phyloP scores from a whole-genome alignment of 129 eudicot genomes.

The Erigeron canadensis region DNA sequence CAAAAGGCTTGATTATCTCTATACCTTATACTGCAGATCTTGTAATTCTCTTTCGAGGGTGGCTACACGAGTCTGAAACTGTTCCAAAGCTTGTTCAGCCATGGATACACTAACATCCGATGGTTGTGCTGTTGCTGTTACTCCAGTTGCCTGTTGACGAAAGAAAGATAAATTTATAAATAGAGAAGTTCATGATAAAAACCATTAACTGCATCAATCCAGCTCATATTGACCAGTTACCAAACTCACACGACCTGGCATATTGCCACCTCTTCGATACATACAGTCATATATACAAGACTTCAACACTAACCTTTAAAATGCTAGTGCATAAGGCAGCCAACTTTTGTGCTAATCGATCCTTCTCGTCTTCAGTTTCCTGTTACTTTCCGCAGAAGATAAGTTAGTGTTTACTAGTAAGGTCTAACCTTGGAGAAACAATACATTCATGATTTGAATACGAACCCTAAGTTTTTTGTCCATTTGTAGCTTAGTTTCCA shows the following conservation, averaged over 20 bases:
- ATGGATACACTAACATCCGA: conserved; percentile 48
- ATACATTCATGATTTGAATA: background rate
- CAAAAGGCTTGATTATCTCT: background rate
- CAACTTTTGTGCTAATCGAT: conserved; percentile 71
- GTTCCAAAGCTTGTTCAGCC: conserved; percentile 83
- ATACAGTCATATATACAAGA: conserved; percentile 4
- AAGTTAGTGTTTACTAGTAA: background rate
- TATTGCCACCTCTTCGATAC: background rate
- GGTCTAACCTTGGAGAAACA: conserved; percentile 5
- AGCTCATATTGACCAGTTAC: background rate
- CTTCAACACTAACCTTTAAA: conserved; percentile 55
- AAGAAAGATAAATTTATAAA: conserved; percentile 1
- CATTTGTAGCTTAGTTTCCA: conserved; percentile 65
- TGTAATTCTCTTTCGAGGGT: conserved; percentile 65
- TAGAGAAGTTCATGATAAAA: too few species aligned
- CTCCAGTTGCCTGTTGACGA: conserved; percentile 65
- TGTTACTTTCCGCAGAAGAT: conserved; percentile 25
- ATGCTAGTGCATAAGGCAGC: conserved; percentile 71
- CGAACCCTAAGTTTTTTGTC: conserved; percentile 66
- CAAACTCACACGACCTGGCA: background rate
- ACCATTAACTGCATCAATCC: too few species aligned
- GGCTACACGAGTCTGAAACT: conserved; percentile 45
- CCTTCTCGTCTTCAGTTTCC: conserved; percentile 80
- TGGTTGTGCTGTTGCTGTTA: conserved; percentile 43
- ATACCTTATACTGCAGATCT: conserved; percentile 69